Evolutionary conservation across 805 yeast species (phyloP), one percentile per base, ranked within the genome.

Genomic region (Spathaspora gorwiae): DNA sequence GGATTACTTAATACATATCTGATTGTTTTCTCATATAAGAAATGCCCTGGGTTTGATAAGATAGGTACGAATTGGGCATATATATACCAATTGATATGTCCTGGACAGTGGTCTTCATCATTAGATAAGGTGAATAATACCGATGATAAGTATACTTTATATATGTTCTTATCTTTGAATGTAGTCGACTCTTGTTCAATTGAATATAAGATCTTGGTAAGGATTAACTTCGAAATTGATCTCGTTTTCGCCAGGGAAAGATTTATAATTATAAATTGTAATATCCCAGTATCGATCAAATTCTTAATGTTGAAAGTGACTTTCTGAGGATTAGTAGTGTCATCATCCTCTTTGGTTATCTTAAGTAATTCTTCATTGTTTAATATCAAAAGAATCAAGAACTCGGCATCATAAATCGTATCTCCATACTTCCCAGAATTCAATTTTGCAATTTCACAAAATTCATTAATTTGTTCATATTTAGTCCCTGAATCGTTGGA

Each of bases 41-140:
- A 75, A 50, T 87, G 92, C 0, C 82, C 79, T 0, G 97, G 96
- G 49, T 83, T 80, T 6, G 72, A 60, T 47, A 87, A 59, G 1
- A 87, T 68, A 2, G 79, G 76, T 4, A 80, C 65, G 34, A 89
- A 59, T 42, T 77, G 73, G 0, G 88, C 76, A 35, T 83, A 61
- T 44, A 80, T 58, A 13, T 71, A 65, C 64, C 84, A 77, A n/a
- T 82, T 66, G 13, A 84, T 50, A 3, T 82, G 74, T 0, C 81
- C 55, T 6, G 76, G 40, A 1, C 38, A 48, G 1, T 54, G 58
- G 8, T 44, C 37, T 8, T 45, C 45, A 42, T 52, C 48, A 10
- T 19, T 11, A 11, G 40, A 14, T 15, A 72, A 42, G 0, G 78
- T 69, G 53, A 64, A 60, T 40, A 78, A 54, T 24, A 76, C 61